Conservation (phyloP, 306 rosid genomes). For the Dryas drummondii region DNA sequence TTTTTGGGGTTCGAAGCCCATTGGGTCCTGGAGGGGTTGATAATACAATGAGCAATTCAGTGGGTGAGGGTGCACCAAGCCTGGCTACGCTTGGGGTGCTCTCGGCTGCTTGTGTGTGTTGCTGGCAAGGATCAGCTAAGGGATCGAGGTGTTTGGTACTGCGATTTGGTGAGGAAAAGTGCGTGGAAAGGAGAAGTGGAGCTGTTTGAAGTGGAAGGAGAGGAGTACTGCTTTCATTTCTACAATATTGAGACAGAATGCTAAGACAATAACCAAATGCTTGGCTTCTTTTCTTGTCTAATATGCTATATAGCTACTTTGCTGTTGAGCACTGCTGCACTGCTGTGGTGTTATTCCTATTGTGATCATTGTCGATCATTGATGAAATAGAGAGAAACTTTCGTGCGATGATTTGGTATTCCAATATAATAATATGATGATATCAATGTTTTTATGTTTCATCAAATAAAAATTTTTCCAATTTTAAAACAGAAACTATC, state of each 20-base stretch:
- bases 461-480: too few species aligned
- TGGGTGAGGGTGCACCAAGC: constrained; percentile 34
- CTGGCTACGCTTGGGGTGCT: constrained; percentile 33
- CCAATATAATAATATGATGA: too few species aligned
- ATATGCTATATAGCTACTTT: too few species aligned
- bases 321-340: too few species aligned
- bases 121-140: constrained; percentile 46
- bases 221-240: constrained; percentile 23
- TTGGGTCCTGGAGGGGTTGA: constrained; percentile 41
- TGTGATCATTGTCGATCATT: too few species aligned
- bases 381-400: too few species aligned
- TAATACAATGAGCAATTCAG: constrained; percentile 44
- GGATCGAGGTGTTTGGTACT: constrained; percentile 33
- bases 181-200: constrained; percentile 27
- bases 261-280: constrained; percentile 26
- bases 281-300: constrained; percentile 48
- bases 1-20: constrained; percentile 35
- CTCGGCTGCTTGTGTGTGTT: constrained; percentile 37
- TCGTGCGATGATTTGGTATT: too few species aligned
- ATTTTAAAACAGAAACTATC: too few species aligned
- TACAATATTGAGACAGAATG: constrained; percentile 22
- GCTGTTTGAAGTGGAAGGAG: constrained; percentile 29
- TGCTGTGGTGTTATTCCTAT: too few species aligned
- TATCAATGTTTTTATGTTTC: too few species aligned
- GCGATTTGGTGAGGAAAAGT: constrained; percentile 17